These are phyloP conservation scores for Comarum palustre DNA, from an alignment of 306 rosid species.

Conservation along the genomic window DNA sequence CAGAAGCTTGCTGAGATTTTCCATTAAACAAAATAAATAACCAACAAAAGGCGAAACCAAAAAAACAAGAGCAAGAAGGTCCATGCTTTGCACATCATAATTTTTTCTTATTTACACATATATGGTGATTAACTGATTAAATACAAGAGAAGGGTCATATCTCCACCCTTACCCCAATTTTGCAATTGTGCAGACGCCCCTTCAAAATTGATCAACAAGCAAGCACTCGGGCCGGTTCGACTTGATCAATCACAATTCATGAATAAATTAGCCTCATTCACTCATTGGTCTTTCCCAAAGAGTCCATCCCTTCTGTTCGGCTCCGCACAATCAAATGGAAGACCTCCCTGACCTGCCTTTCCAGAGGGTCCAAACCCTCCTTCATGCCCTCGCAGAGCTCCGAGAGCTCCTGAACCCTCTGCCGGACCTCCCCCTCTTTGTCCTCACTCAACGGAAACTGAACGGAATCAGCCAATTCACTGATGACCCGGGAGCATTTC, in stretches of 20 bases:
- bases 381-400: conserved; percentile 46
- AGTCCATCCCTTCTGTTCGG: conserved; percentile 73
- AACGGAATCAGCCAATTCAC: conserved; percentile 60
- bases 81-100: conserved; percentile 35
- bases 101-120: conserved; percentile 44
- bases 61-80: conserved; percentile 25
- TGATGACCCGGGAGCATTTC: conserved; percentile 60
- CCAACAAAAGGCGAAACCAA: conserved; percentile 17
- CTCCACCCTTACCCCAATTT: conserved; percentile 30
- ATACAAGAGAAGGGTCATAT: conserved; percentile 33
- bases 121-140: conserved; percentile 22
- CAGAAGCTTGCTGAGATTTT: conserved; percentile 32
- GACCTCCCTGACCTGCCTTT: conserved; percentile 77
- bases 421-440: conserved; percentile 57
- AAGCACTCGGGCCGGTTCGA: neutral
- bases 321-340: conserved; percentile 71
- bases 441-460: conserved; percentile 71
- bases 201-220: conserved; percentile 12
- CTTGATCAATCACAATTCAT: neutral
- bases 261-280: neutral
- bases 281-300: conserved; percentile 40
- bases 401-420: conserved; percentile 63
- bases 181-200: neutral
- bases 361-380: conserved; percentile 74
- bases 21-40: conserved; percentile 40